Percentiles rank a stretch among this genome's conserved stretches.
These are phyloP conservation scores for Cercospora sp. DNA, from an alignment of 2,329 filamentous ascomycete species.

Conservation along the genomic window DNA sequence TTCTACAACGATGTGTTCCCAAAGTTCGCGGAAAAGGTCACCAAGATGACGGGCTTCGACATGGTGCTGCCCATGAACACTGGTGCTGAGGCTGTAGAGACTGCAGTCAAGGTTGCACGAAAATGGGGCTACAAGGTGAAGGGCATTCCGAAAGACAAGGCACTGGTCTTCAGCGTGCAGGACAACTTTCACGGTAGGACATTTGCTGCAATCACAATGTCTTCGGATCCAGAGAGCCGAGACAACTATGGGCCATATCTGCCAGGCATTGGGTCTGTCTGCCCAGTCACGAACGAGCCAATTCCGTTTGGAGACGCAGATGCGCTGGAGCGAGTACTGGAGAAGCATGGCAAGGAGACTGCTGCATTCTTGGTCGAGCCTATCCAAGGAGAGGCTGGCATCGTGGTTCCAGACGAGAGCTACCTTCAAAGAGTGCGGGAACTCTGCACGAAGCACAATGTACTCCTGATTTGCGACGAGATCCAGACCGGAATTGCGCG, in stretches of 20 bases:
- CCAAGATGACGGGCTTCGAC: constrained; percentile 86
- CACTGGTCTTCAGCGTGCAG: constrained; percentile 76
- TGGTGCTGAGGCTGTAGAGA: constrained; percentile 93
- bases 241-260: constrained; percentile 97
- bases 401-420: constrained; percentile 87
- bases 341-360: constrained; percentile 78
- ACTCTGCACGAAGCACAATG: constrained; percentile 93
- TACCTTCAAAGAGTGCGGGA: constrained; percentile 79
- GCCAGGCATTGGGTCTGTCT: constrained; percentile 76
- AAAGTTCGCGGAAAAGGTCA: constrained; percentile 89
- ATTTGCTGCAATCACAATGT: constrained; percentile 95
- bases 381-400: constrained; percentile 95
- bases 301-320: constrained; percentile 85
- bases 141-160: constrained; percentile 80
- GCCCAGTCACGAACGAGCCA: constrained; percentile 71
- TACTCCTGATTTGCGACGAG: constrained; percentile 95
- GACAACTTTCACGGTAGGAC: constrained; percentile 98
- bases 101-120: constrained; percentile 89
- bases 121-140: constrained; percentile 99
- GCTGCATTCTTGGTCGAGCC: constrained; percentile 94
- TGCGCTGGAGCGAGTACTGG: constrained; percentile 76
- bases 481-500: constrained; percentile 97
- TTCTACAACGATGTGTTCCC: constrained; percentile 99
- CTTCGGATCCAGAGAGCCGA: constrained; percentile 89
- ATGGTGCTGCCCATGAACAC: constrained; percentile 99